Base-by-base conservation (phyloP, 2,329 filamentous ascomycete species). In the Talaromyces marneffei region DNA sequence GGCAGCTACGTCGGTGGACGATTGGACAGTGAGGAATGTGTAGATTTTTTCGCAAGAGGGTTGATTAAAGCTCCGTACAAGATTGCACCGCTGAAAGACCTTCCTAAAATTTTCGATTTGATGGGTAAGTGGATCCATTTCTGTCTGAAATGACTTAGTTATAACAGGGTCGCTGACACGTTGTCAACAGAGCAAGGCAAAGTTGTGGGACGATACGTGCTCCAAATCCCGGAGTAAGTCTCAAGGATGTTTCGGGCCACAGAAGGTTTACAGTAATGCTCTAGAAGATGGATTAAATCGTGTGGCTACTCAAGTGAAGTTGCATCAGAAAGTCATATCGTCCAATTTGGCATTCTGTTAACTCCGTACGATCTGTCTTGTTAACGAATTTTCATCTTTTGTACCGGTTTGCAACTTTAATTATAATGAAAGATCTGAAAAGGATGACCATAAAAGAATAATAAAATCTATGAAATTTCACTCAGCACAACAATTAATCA, bases 1-100 rank as follows among this genome's bases (percentile, higher is more conserved):
- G 92, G 92, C 63, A 91, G 87, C 69, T 97, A 97, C 74, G 93
- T 97, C 67, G 93, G 93, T 62, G 97, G 96, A 81, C 85, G 93
- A 67, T 87, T 89, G 73, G 93, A 97, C 74, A 88, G 87, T 0
- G 85, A 87, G 58, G 93, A 97, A 80, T 92, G 93, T 2, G 82
- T 97, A 65, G 92, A 97, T 67, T 97, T 97, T 80, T 97, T 85
- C 82, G 80, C 83, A 61, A 83, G 89, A 23, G 93, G 93, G 16
- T 78, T 95, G 65, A 92, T 97, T 83, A 88, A 91, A 72, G 87
- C 87, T 4, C 93, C 93, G 7, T 94, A 84, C 85, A 95, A 96
- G 87, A 84, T 85, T 7, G 86, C 91, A 58, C 91, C 91, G 14
- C 81, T 97, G 63, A 88, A 86, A 70, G 83, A 97, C 77, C 81